Base-by-base conservation (phyloP, 1,284 basidiomycete genomes). In the Bjerkandera adusta region DNA sequence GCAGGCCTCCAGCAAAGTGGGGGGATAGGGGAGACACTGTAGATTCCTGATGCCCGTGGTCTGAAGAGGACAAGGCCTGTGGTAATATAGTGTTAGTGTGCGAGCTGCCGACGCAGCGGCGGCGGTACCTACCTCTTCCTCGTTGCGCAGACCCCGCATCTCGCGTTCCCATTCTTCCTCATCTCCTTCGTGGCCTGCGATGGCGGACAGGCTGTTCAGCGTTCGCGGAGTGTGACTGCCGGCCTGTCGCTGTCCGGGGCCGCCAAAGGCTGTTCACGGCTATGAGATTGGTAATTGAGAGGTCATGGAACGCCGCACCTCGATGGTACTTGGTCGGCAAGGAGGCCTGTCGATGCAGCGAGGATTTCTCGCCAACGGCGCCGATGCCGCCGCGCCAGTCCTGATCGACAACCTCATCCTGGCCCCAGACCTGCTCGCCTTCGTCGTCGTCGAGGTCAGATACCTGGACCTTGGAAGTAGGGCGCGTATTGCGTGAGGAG, bases 131-230 rank as follows among this genome's bases (percentile, higher is more conserved):
- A 84, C 83, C 68, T 83, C 83, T 32, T 85, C 85, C 36, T 85
- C 82, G 54, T 79, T 64, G 47, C 64, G 62, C 66, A 64, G 72
- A 60, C 77, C 80, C 12, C 73, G 74, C 59, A 83, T 75, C 27
- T 81, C 81, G 35, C 73, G 70, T 62, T 88, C 86, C 88, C 89
- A 91, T 50, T 87, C 84, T 54, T 89, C 88, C 63, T 91, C 88
- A 52, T 90, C 87, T 56, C 81, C 86, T 57, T 89, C 87, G 58
- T 89, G 86, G 36, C 88, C 88, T 42, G 85, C 79, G 64, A 91
- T 91, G 46, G 84, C 84, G 33, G 83, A 77, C 43, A 91, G 77
- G 63, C 85, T 89, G 59, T 88, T 90, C 66, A 90, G 69, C n/a
- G 79, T 78, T 49, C 85, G 81, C 26, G 85, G 83, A 21, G 84